A percentile compares a stretch with the other conserved stretches of the same genome.
These are phyloP conservation scores for Fusarium azukiicola DNA, from an alignment of 2,329 filamentous ascomycete genomes.

Conservation along the genomic window DNA sequence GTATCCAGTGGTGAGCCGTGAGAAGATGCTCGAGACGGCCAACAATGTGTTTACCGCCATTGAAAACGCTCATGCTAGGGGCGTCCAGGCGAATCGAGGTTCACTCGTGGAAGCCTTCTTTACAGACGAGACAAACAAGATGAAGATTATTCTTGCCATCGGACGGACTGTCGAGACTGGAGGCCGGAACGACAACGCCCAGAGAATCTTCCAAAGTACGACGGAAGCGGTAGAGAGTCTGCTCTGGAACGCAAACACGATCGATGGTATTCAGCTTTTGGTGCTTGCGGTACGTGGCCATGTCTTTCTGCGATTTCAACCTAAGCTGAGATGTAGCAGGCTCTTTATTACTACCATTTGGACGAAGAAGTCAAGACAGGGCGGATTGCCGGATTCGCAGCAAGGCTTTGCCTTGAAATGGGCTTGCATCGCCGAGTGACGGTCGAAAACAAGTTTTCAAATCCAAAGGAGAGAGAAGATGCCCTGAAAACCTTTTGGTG, in stretches of 20 bases:
- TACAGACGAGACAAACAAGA: neutral
- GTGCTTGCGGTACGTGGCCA: neutral
- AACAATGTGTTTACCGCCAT: neutral
- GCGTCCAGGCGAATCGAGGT: neutral
- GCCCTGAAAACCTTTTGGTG: neutral
- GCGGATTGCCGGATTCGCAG: neutral
- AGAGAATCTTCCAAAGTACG: neutral
- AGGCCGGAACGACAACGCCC: neutral
- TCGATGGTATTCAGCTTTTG: neutral
- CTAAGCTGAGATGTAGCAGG: neutral
- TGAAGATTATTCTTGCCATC: neutral
- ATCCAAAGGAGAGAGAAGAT: neutral
- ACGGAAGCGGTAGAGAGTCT: neutral
- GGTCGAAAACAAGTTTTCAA: neutral
- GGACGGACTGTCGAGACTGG: neutral
- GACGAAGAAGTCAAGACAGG: conserved; percentile 3
- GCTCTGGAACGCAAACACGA: neutral
- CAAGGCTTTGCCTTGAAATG: conserved; percentile 2
- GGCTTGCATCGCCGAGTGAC: neutral
- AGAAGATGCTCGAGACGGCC: neutral
- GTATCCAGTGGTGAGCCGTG: neutral
- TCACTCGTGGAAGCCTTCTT: neutral
- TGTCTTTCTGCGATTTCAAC: too few species aligned
- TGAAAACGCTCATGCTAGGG: neutral
- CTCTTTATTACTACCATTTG: conserved; percentile 7